Percentiles rank a stretch among this genome's conserved stretches.
These are phyloP conservation scores for Trametes meyenii DNA, from an alignment of 768 basidiomycete species.

Conservation along the genomic window DNA sequence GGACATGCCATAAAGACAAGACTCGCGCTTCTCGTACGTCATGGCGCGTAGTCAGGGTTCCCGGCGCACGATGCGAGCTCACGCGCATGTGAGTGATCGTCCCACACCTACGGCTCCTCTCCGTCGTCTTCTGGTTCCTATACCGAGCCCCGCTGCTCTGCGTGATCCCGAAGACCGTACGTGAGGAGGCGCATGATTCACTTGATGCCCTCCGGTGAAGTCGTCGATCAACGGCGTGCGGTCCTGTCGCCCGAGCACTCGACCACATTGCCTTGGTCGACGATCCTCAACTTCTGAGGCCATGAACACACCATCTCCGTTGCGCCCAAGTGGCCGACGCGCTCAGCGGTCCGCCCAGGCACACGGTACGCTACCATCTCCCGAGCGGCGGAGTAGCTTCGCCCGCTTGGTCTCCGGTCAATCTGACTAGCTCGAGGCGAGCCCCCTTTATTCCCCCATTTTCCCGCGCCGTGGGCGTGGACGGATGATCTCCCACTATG, in stretches of 20 bases:
- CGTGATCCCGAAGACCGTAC: background rate
- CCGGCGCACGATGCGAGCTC: conserved; percentile 3
- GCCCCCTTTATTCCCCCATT: conserved; percentile 12
- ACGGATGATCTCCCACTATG: conserved; percentile 9
- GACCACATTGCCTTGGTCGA: background rate
- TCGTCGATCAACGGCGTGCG: conserved; percentile 4
- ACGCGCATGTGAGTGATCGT: conserved; percentile 14
- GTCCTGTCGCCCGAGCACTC: conserved; percentile 4
- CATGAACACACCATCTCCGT: conserved; percentile 5
- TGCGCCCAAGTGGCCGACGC: background rate
- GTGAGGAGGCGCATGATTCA: conserved; percentile 9
- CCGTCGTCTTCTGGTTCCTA: conserved; percentile 13
- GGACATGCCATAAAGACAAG: background rate
- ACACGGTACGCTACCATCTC: conserved; percentile 6
- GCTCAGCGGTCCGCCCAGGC: conserved; percentile 14
- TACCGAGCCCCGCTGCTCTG: conserved; percentile 8
- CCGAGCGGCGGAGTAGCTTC: conserved; percentile 6
- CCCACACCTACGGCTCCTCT: conserved; percentile 9
- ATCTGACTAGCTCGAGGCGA: conserved; percentile 11
- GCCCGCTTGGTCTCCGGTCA: conserved; percentile 5
- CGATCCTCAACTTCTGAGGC: background rate
- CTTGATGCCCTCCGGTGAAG: background rate
- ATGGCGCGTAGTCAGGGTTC: background rate
- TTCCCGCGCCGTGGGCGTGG: conserved; percentile 11
- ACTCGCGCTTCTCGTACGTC: conserved; percentile 17